Evolutionary conservation across 169 alveolate genomes (phyloP).

Genomic region (Perkinsus chesapeaki): DNA sequence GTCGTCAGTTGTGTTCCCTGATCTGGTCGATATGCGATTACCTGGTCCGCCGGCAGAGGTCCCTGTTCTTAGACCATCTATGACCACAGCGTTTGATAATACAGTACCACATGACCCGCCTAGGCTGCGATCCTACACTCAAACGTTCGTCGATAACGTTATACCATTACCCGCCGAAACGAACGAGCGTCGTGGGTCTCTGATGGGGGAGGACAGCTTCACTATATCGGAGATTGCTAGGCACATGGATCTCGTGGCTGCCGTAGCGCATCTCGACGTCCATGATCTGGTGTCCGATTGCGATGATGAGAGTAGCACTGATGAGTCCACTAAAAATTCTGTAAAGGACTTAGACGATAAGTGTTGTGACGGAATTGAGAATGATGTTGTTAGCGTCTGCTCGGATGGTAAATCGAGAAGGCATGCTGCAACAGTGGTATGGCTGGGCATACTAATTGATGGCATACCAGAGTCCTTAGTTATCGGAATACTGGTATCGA

Average conservation of each 20-base stretch:
- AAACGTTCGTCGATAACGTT: neutral
- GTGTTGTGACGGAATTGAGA: neutral
- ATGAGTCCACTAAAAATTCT: neutral
- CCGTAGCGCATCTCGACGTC: neutral
- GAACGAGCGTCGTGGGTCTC: neutral
- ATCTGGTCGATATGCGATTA: neutral
- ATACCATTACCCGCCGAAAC: neutral
- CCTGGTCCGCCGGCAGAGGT: neutral
- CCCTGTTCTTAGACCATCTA: neutral
- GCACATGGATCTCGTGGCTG: neutral
- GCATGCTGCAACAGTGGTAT: neutral
- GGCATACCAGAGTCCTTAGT: constrained; percentile 11
- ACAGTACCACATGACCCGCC: neutral
- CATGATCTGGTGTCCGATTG: neutral
- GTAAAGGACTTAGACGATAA: neutral
- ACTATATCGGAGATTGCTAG: neutral
- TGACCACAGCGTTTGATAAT: neutral
- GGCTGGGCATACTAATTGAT: constrained; percentile 5
- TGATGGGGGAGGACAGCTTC: neutral
- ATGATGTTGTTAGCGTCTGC: neutral
- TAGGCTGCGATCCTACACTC: neutral
- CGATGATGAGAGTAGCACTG: neutral
- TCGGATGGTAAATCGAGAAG: neutral
- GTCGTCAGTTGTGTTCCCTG: neutral
- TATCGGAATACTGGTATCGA: neutral